Conservation (phyloP, 2,329 filamentous ascomycete species). For the Fusarium sp. region DNA sequence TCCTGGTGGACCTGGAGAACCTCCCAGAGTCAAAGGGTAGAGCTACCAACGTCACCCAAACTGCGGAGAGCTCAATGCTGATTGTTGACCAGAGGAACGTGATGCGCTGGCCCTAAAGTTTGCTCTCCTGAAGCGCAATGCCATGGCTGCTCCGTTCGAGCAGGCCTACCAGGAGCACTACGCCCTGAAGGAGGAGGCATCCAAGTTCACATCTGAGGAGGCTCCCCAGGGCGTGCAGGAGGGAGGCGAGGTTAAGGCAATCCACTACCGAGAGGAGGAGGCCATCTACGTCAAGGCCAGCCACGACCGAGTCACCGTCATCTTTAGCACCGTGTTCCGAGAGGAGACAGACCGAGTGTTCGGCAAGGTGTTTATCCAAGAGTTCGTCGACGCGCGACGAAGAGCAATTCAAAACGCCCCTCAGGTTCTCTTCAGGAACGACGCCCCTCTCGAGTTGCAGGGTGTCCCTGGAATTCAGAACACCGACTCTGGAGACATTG, state of each 20-base stretch:
- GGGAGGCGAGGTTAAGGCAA: constrained; percentile 92
- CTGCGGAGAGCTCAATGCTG: constrained; percentile 11
- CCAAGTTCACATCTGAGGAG: constrained; percentile 92
- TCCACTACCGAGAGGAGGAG: constrained; percentile 98
- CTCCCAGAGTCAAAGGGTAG: constrained; percentile 82
- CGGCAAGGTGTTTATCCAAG: constrained; percentile 97
- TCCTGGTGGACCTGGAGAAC: constrained; percentile 87
- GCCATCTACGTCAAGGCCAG: constrained; percentile 99
- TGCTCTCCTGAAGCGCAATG: constrained; percentile 94
- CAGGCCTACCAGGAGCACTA: constrained; percentile 95
- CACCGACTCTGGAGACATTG: constrained; percentile 84
- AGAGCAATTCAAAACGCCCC: constrained; percentile 98
- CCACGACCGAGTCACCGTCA: constrained; percentile 96
- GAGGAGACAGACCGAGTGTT: constrained; percentile 98
- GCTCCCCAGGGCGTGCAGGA: constrained; percentile 91
- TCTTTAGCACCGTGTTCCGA: constrained; percentile 97
- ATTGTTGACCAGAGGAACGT: constrained; percentile 71
- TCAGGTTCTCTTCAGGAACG: constrained; percentile 95
- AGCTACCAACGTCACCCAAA: not conserved
- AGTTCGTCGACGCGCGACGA: constrained; percentile 96
- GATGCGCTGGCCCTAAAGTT: constrained; percentile 90
- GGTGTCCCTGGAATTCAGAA: constrained; percentile 84
- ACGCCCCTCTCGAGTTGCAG: constrained; percentile 91
- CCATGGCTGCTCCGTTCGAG: constrained; percentile 98
- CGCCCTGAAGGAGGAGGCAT: constrained; percentile 84